A percentile compares a stretch with the other conserved stretches of the same genome.
Conservation (phyloP, 73 alveolate species). For the Tetrahymena elliotti region DNA sequence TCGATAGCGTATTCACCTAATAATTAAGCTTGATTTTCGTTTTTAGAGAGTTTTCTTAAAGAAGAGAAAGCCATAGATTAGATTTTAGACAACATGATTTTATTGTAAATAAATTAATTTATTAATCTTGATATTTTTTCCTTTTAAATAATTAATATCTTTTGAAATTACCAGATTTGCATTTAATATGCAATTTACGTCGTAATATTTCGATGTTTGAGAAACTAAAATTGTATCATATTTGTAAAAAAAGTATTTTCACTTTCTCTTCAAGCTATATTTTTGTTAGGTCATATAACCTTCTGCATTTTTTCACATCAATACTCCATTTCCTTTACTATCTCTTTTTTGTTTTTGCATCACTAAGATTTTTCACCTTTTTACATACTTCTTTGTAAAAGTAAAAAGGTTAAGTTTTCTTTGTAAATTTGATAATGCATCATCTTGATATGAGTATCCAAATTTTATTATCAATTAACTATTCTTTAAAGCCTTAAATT, state of each 20-base stretch:
- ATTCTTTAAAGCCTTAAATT: neutral
- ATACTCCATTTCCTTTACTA: neutral
- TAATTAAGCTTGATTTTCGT: slow-evolving; percentile 30
- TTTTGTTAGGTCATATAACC: neutral
- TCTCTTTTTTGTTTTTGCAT: neutral
- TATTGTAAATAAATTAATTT: neutral
- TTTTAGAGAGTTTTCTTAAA: neutral
- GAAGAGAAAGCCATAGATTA: neutral
- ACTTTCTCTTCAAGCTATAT: neutral
- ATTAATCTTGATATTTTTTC: neutral
- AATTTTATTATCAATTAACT: neutral
- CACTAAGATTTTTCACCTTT: neutral
- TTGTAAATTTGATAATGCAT: neutral
- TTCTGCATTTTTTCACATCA: neutral
- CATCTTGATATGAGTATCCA: neutral
- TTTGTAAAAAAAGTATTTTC: neutral
- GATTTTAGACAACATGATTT: neutral
- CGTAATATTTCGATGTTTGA: neutral
- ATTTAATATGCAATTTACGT: neutral
- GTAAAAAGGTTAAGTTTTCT: neutral
- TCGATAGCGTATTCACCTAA: slow-evolving; percentile 42
- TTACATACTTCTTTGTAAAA: neutral
- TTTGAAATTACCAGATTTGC: neutral
- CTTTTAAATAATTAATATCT: neutral
- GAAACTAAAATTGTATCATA: neutral